Conservation (phyloP, 2,329 filamentous ascomycete genomes). For the Clonostachys chloroleuca region DNA sequence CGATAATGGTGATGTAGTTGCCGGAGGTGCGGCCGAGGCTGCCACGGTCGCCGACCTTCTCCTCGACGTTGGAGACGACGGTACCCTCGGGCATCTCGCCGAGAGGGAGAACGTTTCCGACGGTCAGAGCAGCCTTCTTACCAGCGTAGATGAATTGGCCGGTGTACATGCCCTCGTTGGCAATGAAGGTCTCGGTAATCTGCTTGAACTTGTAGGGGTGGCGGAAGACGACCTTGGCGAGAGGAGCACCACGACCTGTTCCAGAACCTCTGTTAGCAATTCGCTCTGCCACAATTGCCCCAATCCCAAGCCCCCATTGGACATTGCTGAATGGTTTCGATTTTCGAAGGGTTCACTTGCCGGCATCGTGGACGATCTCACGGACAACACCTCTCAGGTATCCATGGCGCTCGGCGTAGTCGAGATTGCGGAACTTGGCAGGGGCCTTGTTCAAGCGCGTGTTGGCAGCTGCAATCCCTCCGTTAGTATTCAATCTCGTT, state of each 20-base stretch:
- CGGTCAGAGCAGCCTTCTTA: constrained; percentile 95
- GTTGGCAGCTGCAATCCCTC: constrained; percentile 57
- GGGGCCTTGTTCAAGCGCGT: constrained; percentile 84
- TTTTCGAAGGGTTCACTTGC: constrained; percentile 30
- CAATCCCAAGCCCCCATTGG: not conserved
- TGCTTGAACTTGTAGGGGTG: constrained; percentile 98
- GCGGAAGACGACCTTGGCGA: constrained; percentile 95
- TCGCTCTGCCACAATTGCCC: too few relatives aligned
- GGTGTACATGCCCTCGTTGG: constrained; percentile 99
- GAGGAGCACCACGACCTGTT: constrained; percentile 79
- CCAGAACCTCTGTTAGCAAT: constrained; percentile 15
- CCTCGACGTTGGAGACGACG: constrained; percentile 98
- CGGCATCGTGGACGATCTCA: constrained; percentile 98
- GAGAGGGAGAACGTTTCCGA: constrained; percentile 96
- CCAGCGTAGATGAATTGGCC: constrained; percentile 99
- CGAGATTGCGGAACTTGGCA: constrained; percentile 92
- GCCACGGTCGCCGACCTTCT: constrained; percentile 97
- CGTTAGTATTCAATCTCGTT: constrained; percentile 5
- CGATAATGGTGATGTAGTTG: constrained; percentile 98
- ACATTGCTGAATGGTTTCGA: not conserved
- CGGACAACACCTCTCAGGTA: constrained; percentile 97
- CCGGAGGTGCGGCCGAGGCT: constrained; percentile 94
- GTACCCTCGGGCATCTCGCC: constrained; percentile 97
- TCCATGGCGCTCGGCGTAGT: constrained; percentile 94
- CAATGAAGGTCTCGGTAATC: constrained; percentile 98